Conservation (phyloP, 441 rosid genomes). For the Jatropha multifida region DNA sequence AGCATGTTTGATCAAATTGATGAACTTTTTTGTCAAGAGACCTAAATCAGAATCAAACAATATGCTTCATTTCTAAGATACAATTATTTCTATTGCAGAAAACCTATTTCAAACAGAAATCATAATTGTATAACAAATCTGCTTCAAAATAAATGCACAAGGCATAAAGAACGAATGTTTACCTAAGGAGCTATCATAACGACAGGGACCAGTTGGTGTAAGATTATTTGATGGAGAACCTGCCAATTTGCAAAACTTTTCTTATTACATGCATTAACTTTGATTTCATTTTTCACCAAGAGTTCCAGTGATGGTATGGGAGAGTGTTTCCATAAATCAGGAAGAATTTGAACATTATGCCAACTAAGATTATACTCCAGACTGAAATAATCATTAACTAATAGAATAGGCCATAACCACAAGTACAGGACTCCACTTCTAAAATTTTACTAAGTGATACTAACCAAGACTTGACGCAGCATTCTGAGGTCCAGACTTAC, state of each 20-base stretch:
- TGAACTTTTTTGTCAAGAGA: slow-evolving; percentile 93
- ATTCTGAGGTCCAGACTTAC: slow-evolving; percentile 57
- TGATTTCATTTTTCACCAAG: slow-evolving; percentile 15
- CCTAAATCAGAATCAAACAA: slow-evolving; percentile 51
- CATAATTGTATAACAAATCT: slow-evolving; percentile 13
- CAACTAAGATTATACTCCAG: neutral
- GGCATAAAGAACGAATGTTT: slow-evolving; percentile 25
- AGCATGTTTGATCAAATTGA: slow-evolving; percentile 87
- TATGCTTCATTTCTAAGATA: slow-evolving; percentile 17
- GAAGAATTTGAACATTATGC: neutral
- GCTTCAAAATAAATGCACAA: neutral
- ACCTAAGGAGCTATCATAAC: slow-evolving; percentile 99
- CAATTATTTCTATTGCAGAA: neutral
- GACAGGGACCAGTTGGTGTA: slow-evolving; percentile 85
- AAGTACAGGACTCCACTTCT: neutral
- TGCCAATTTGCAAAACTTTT: slow-evolving; percentile 44
- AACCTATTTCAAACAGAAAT: slow-evolving; percentile 9
- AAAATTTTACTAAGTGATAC: slow-evolving; percentile 19
- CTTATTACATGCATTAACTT: slow-evolving; percentile 19
- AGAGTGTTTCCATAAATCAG: neutral
- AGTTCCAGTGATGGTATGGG: neutral
- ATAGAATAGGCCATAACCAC: slow-evolving; percentile 16
- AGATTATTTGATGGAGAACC: slow-evolving; percentile 92
- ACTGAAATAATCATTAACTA: neutral
- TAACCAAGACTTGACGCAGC: slow-evolving; percentile 69